A percentile compares a stretch with the other conserved stretches of the same genome.
Evolutionary conservation across 2,329 filamentous ascomycete genomes (phyloP).

Genomic region (Scopulariopsis brevicaulis): DNA sequence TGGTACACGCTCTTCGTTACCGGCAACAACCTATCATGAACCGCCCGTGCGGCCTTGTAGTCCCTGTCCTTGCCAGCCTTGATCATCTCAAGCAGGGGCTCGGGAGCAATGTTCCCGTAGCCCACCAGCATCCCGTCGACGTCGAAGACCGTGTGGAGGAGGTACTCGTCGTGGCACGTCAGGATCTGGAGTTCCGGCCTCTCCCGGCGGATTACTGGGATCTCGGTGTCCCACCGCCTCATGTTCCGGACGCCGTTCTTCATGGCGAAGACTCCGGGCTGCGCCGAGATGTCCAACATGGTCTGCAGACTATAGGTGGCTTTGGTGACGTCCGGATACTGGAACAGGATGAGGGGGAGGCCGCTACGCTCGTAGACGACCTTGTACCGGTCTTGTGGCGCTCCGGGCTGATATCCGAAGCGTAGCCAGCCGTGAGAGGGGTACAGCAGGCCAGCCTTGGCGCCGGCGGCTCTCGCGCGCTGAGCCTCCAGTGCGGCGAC

Average conservation of each 20-base stretch:
- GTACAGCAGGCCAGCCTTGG: constrained; percentile 37
- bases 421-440: constrained; percentile 42
- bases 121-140: constrained; percentile 42
- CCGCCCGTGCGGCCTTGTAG: constrained; percentile 23
- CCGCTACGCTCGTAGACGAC: constrained; percentile 33
- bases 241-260: constrained; percentile 46
- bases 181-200: constrained; percentile 36
- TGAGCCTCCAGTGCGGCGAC: constrained; percentile 34
- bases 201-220: constrained; percentile 35
- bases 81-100: constrained; percentile 36
- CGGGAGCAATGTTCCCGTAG: constrained; percentile 39
- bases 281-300: constrained; percentile 38
- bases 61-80: constrained; percentile 27
- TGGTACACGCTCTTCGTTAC: constrained; percentile 43
- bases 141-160: constrained; percentile 38
- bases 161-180: constrained; percentile 40
- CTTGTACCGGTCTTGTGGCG: constrained; percentile 39
- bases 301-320: constrained; percentile 39
- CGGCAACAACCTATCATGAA: constrained; percentile 38
- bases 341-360: constrained; percentile 39
- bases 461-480: constrained; percentile 25
- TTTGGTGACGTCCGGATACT: constrained; percentile 41
- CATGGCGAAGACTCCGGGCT: constrained; percentile 41
- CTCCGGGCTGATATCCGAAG: constrained; percentile 41
- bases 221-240: constrained; percentile 44